Base-by-base conservation (phyloP, 2,329 filamentous ascomycete species). In the Colletotrichum karsti region DNA sequence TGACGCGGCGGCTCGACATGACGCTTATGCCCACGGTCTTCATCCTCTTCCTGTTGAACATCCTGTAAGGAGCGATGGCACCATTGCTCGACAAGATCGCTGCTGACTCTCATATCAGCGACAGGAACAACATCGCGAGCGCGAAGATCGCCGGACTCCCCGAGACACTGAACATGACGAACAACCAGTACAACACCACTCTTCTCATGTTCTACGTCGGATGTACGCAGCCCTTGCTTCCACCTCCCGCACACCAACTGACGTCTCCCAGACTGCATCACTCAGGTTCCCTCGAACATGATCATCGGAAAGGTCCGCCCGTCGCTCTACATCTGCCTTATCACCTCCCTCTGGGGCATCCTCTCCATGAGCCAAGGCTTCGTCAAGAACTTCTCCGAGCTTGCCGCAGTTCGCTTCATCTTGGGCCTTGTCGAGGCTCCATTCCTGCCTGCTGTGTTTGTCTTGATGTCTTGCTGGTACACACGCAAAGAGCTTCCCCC, bases 401-500 rank as follows among this genome's bases (percentile, higher is more conserved):
- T 69, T 8, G 60, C 69, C 2, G 63, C 56, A 9, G 57, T 66
- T 73, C 87, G 46, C 70, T 87, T 87, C 63, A 79, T 87, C 63
- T 78, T 89, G 0, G 87, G 87, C 41, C 81, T 85, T 42, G 80
- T 86, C 6, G 87, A 89, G 71, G 88, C 87, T 0, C 83, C 86
- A 4, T 88, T 87, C 74, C 33, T 63, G 9, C 61, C 61, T 6
- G 66, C 62, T 9, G 67, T 66, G 35, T 59, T 89, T 15, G 90
- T 87, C 77, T 88, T 87, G 69, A 80, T 91, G 28, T 80, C 77
- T 3, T 81, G 79, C 59, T 91, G 89, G 88, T 93, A 93, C 72
- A 92, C 88, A 0, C 83, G 90, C 20, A 88, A 87, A 72, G 91
- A 91, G 73, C 78, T 91, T 0, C 88, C 85, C 4, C 81, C 90